phyloP scores from a whole-genome alignment of 2,329 filamentous ascomycete species.

The Fusarium liriodendri region DNA sequence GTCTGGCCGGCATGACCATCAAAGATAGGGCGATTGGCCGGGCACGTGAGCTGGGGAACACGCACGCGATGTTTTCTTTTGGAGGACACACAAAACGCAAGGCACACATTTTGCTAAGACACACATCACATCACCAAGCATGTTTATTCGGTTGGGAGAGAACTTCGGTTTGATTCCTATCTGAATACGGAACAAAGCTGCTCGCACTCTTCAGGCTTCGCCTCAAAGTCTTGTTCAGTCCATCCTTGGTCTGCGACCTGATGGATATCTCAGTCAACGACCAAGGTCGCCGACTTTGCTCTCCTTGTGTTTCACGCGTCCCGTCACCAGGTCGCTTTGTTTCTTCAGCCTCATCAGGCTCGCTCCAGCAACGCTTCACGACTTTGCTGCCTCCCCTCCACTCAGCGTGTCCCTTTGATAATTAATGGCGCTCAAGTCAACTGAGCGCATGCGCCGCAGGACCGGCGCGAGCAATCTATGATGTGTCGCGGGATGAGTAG shows the following conservation, averaged over 20 bases:
- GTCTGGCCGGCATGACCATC: background rate
- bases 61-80: background rate
- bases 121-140: background rate
- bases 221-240: constrained; percentile 13
- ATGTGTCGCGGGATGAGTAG: constrained; percentile 52
- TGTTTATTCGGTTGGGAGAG: constrained; percentile 8
- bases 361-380: constrained; percentile 14
- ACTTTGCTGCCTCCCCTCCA: constrained; percentile 28
- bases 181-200: constrained; percentile 25
- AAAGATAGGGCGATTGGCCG: constrained; percentile 11
- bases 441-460: constrained; percentile 39
- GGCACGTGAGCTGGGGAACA: constrained; percentile 12
- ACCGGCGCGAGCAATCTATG: constrained; percentile 54
- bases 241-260: background rate
- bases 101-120: background rate
- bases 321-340: constrained; percentile 6
- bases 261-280: background rate
- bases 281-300: constrained; percentile 3
- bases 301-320: constrained; percentile 23
- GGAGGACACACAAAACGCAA: background rate
- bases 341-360: constrained; percentile 16
- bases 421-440: constrained; percentile 46
- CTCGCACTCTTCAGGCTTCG: background rate
- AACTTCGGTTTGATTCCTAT: constrained; percentile 34
- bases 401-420: constrained; percentile 40